Evolutionary conservation across 73 alveolate species (phyloP).

Genomic region (Symbiodinium natans): DNA sequence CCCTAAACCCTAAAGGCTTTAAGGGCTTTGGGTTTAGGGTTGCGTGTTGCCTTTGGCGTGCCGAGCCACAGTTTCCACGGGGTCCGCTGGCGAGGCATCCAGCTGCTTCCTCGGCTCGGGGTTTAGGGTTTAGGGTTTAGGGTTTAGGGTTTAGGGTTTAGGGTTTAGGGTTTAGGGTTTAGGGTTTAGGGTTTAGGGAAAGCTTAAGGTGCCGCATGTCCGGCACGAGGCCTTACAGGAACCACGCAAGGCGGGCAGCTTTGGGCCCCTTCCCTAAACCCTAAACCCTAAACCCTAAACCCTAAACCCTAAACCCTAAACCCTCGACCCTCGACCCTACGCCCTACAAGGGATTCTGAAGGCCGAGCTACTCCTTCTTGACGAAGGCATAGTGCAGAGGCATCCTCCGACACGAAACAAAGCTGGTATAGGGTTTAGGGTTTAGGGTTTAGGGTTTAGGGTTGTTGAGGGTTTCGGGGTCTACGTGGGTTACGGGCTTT

Average conservation of each 20-base stretch:
- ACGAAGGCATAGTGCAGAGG: slow-evolving; percentile 73
- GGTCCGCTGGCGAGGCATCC: slow-evolving; percentile 80
- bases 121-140: neutral
- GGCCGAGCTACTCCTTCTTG: slow-evolving; percentile 3
- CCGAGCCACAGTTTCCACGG: slow-evolving; percentile 46
- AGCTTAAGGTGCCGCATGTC: too few relatives aligned
- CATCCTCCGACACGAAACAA: neutral
- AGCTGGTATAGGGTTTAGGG: neutral
- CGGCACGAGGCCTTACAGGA: too few relatives aligned
- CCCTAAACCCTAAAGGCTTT: neutral
- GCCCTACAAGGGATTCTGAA: neutral
- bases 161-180: neutral
- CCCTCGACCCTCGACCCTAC: neutral
- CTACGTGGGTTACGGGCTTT: too few relatives aligned
- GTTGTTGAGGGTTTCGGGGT: too few relatives aligned
- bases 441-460: neutral
- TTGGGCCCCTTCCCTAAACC: neutral
- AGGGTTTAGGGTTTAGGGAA: neutral
- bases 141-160: neutral
- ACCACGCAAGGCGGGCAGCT: too few relatives aligned
- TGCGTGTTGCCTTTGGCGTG: too few relatives aligned
- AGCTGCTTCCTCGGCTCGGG: slow-evolving; percentile 48
- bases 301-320: neutral
- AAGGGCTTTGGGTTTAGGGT: neutral
- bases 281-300: neutral